These are phyloP conservation scores for Ceratocystis destructans DNA, from an alignment of 2,329 filamentous ascomycete species.

Conservation along the genomic window DNA sequence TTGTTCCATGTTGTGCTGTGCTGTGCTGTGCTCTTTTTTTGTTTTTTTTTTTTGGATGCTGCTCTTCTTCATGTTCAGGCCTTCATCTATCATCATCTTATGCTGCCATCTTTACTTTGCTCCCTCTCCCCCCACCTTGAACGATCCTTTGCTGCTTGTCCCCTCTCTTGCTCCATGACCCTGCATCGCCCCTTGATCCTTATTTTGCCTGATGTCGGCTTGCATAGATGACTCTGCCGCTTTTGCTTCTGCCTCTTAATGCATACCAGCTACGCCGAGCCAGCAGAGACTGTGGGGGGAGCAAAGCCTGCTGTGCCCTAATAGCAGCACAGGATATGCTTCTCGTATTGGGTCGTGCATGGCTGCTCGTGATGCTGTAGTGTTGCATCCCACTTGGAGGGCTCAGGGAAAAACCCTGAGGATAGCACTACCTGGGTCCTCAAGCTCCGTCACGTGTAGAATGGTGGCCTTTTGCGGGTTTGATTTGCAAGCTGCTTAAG, in stretches of 20 bases:
- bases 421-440: too few species aligned
- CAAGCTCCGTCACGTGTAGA: too few species aligned
- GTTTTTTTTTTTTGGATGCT: neutral
- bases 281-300: neutral
- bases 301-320: neutral
- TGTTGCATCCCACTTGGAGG: too few species aligned
- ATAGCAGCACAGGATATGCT: too few species aligned
- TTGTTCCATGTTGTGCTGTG: neutral
- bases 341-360: too few species aligned
- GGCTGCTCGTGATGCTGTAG: too few species aligned
- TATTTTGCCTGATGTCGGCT: neutral
- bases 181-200: constrained; percentile 13
- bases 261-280: too few species aligned
- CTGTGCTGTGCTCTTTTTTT: neutral
- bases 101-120: constrained; percentile 4
- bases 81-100: neutral
- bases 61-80: neutral
- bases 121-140: constrained; percentile 19
- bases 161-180: constrained; percentile 9
- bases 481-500: too few species aligned
- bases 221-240: neutral
- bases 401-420: too few species aligned
- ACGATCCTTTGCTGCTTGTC: constrained; percentile 18
- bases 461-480: too few species aligned
- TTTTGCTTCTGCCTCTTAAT: too few species aligned